Evolutionary conservation across 805 yeast species (phyloP).

Genomic region (Kuraishia hungarica): DNA sequence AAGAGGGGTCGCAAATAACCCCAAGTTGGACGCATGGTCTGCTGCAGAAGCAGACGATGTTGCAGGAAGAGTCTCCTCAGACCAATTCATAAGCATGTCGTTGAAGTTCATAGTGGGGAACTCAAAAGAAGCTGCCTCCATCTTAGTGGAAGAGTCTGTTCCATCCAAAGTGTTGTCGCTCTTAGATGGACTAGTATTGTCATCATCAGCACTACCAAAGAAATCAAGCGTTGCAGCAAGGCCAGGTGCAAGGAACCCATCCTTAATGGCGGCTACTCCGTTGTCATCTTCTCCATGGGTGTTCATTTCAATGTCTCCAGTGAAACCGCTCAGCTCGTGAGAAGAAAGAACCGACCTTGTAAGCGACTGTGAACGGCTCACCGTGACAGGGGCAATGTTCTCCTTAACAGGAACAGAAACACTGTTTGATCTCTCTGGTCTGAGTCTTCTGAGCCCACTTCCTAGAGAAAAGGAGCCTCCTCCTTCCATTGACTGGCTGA

Average conservation of each 20-base stretch:
- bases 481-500: constrained; percentile 16
- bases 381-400: not conserved
- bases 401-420: not conserved
- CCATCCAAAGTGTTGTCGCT: not conserved
- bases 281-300: not conserved
- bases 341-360: too few species aligned
- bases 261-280: not conserved
- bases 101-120: not conserved
- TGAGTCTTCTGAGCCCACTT: constrained; percentile 16
- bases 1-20: not conserved
- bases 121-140: not conserved
- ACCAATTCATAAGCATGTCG: constrained; percentile 1
- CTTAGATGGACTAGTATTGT: not conserved
- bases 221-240: not conserved
- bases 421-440: not conserved
- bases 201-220: not conserved
- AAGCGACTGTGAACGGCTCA: not conserved
- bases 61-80: not conserved
- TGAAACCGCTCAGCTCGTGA: too few species aligned
- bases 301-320: not conserved
- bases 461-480: constrained; percentile 9
- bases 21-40: not conserved
- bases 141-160: not conserved
- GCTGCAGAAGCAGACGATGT: not conserved
- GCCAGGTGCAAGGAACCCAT: not conserved